Evolutionary conservation across 2,329 filamentous ascomycete genomes (phyloP).

Genomic region (Verticillium longisporum): DNA sequence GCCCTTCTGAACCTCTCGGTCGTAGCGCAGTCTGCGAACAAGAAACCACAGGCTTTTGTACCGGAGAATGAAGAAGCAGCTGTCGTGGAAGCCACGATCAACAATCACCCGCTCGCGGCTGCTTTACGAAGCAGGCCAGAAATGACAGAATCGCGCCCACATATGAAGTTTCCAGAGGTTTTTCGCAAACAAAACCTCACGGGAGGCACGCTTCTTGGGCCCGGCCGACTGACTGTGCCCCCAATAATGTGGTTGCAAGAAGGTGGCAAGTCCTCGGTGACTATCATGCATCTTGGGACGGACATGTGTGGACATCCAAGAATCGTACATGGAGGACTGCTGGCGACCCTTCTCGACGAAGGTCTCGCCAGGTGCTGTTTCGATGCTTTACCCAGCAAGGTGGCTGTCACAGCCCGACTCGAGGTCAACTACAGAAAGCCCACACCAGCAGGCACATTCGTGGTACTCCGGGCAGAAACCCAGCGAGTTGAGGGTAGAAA

Average conservation of each 20-base stretch:
- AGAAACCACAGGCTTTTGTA: conserved; percentile 62
- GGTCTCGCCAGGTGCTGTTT: conserved; percentile 85
- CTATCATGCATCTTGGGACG: conserved; percentile 69
- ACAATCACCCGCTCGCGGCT: conserved; percentile 66
- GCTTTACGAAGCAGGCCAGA: conserved; percentile 59
- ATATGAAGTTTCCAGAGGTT: conserved; percentile 72
- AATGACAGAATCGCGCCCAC: conserved; percentile 72
- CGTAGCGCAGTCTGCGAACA: conserved; percentile 47
- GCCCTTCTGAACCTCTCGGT: conserved; percentile 28
- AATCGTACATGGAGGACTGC: conserved; percentile 81
- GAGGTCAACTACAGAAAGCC: conserved; percentile 79
- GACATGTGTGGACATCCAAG: conserved; percentile 85
- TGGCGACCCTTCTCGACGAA: conserved; percentile 92
- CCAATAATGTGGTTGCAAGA: conserved; percentile 71
- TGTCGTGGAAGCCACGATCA: conserved; percentile 67
- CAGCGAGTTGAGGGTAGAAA: conserved; percentile 86
- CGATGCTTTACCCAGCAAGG: conserved; percentile 75
- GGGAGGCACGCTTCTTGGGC: conserved; percentile 68
- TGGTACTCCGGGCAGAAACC: conserved; percentile 74
- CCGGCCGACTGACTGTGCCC: conserved; percentile 71
- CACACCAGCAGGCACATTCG: conserved; percentile 64
- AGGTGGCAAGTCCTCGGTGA: conserved; percentile 61
- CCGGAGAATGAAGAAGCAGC: conserved; percentile 46
- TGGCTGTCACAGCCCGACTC: conserved; percentile 80
- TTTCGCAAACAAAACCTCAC: conserved; percentile 74